Evolutionary conservation across 1,284 basidiomycete genomes (phyloP).

Genomic region (Cutaneotrichosporon sp.): DNA sequence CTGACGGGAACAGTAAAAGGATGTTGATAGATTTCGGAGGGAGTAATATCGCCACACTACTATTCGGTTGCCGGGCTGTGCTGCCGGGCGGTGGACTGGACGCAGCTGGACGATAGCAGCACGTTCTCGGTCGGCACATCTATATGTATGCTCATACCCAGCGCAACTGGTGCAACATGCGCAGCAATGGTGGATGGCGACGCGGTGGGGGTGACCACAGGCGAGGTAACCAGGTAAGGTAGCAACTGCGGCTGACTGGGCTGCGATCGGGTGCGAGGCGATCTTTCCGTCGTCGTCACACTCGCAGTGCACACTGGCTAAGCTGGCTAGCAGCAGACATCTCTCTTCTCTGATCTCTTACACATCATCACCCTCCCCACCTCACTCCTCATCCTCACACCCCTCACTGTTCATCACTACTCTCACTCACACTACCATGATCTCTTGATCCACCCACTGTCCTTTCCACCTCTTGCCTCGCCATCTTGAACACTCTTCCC

Average conservation of each 20-base stretch:
- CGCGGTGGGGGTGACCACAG: too few relatives aligned
- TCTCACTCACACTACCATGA: not conserved
- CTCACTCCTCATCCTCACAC: not conserved
- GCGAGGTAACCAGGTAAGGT: not conserved
- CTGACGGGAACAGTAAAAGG: not conserved
- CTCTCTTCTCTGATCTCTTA: too few relatives aligned
- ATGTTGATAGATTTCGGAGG: not conserved
- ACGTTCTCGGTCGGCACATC: constrained; percentile 3
- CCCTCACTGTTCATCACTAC: not conserved
- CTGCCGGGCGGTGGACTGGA: not conserved
- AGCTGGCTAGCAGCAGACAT: too few relatives aligned
- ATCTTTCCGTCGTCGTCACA: too few relatives aligned
- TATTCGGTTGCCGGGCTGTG: not conserved
- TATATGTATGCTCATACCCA: constrained; percentile 14
- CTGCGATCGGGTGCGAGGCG: not conserved
- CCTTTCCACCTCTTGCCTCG: not conserved
- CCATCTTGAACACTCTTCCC: not conserved
- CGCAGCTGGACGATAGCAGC: not conserved
- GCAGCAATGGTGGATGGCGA: too few relatives aligned
- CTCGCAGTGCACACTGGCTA: too few relatives aligned
- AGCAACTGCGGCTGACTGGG: not conserved
- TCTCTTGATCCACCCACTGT: not conserved
- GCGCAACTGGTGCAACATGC: too few relatives aligned
- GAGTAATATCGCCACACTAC: constrained; percentile 1
- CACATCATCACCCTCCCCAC: not conserved